These are phyloP conservation scores for Euclidium syriacum DNA, from an alignment of 345 rosid genomes.

Conservation along the genomic window DNA sequence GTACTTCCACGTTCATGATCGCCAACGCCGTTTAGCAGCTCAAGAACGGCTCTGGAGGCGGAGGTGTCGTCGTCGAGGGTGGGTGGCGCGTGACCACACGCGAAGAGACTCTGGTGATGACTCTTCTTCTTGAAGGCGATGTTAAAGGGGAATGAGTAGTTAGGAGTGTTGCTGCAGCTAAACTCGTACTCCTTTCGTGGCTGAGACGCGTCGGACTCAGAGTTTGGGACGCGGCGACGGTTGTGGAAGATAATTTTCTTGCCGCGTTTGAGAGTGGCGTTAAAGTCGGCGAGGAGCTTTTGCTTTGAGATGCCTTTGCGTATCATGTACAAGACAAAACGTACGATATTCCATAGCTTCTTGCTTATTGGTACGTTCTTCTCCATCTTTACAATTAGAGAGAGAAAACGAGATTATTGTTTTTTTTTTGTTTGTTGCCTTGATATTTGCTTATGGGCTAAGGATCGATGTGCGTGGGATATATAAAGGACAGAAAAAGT, in stretches of 20 bases:
- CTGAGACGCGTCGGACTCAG: neutral
- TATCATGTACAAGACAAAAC: constrained; percentile 62
- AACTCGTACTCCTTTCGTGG: constrained; percentile 61
- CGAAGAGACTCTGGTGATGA: constrained; percentile 41
- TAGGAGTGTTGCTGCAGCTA: constrained; percentile 92
- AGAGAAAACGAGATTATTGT: constrained; percentile 6
- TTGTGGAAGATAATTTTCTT: constrained; percentile 67
- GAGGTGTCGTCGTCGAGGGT: constrained; percentile 50
- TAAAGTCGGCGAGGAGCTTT: constrained; percentile 61
- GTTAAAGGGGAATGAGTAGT: constrained; percentile 45
- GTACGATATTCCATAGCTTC: constrained; percentile 55
- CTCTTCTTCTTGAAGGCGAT: constrained; percentile 27
- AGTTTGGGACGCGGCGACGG: constrained; percentile 28
- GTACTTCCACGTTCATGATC: constrained; percentile 7
- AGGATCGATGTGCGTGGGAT: constrained; percentile 20
- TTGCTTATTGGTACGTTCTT: constrained; percentile 50
- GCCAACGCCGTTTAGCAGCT: constrained; percentile 40
- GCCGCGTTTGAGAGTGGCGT: constrained; percentile 74
- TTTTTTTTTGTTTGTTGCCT: neutral
- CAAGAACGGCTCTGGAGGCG: constrained; percentile 48
- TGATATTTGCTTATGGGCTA: constrained; percentile 30
- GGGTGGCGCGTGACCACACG: constrained; percentile 57
- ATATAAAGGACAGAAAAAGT: constrained; percentile 27
- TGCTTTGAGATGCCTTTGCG: constrained; percentile 60
- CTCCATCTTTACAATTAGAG: constrained; percentile 29